A percentile compares a stretch with the other conserved stretches of the same genome.
Evolutionary conservation across 768 basidiomycete species (phyloP).

Genomic region (Antrodiella citrinella): DNA sequence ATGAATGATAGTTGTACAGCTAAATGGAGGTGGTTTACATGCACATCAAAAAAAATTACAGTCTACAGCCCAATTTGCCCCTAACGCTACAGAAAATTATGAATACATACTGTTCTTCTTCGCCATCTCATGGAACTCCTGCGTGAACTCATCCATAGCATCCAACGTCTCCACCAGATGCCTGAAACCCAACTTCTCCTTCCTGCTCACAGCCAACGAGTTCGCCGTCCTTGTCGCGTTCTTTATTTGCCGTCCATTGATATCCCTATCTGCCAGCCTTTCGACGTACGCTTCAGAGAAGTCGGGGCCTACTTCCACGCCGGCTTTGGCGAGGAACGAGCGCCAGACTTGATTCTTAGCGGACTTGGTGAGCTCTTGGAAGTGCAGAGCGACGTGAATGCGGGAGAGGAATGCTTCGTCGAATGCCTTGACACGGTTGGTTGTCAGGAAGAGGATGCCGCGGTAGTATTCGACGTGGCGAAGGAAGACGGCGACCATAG

Average conservation of each 20-base stretch:
- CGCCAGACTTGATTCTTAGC: constrained; percentile 20
- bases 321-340: constrained; percentile 20
- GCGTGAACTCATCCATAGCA: constrained; percentile 42
- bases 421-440: constrained; percentile 40
- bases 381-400: constrained; percentile 43
- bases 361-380: constrained; percentile 19
- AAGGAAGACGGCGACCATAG: constrained; percentile 56
- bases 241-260: constrained; percentile 66
- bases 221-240: constrained; percentile 58
- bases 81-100: background rate
- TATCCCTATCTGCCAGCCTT: constrained; percentile 37
- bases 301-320: constrained; percentile 9
- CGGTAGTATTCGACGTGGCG: constrained; percentile 21
- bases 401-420: constrained; percentile 65
- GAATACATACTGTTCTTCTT: background rate
- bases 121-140: background rate
- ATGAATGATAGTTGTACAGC: too few species aligned
- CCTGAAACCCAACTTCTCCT: constrained; percentile 33
- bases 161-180: constrained; percentile 53
- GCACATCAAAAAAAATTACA: too few species aligned
- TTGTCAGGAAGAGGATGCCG: constrained; percentile 33
- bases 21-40: too few species aligned
- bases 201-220: constrained; percentile 43
- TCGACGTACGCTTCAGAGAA: constrained; percentile 33
- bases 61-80: too few species aligned